Base-by-base conservation (phyloP, 176 grass and related monocot species). In the Cymbopogon citratus region DNA sequence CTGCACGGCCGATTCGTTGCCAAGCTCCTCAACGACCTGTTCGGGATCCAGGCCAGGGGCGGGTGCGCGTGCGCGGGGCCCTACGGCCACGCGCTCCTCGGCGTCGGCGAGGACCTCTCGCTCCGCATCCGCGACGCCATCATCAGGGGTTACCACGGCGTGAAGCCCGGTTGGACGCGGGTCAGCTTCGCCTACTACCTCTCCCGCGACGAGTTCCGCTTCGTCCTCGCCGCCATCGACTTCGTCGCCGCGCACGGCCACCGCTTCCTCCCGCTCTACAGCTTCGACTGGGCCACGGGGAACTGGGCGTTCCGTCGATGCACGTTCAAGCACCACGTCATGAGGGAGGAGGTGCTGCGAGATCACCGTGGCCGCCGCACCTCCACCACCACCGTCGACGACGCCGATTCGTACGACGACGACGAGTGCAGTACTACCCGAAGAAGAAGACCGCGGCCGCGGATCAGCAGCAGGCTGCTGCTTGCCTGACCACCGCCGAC, bases 101-200 rank as follows among this genome's bases (percentile, higher is more conserved):
- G 35, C 44, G 81, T 98, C 21, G 71, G 77, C 59, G 9, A 75
- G 12, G 78, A 84, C 3, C 86, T 91, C 43, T 98, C 95, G 3
- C 92, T 86, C 21, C 87, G 74, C 67, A 89, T 98, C 51, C 88
- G 92, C 48, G 82, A 60, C 2, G 88, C 86, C 44, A 87, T 98
- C 23, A 21, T 85, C 2, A 38, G 69, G 79, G 95, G 95, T 7
- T 91, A 92, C 85, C 81, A 83, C 14, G 95, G 95, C 12, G 68
- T 97, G 69, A 92, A 92, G 82, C 94, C 92, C 0, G 94, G 94
- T 13, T 97, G 94, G 94, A 97, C 94, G 15, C 79, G 92, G 52
- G 54, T 97, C 45, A 97, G 92, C 73, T 87, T 97, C 86, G 40
- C 89, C 9, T 97, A 97, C 83, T 97, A 97, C 85, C 71, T 88